Base-by-base conservation (phyloP, 2,329 filamentous ascomycete species). In the Claviceps cyperi region DNA sequence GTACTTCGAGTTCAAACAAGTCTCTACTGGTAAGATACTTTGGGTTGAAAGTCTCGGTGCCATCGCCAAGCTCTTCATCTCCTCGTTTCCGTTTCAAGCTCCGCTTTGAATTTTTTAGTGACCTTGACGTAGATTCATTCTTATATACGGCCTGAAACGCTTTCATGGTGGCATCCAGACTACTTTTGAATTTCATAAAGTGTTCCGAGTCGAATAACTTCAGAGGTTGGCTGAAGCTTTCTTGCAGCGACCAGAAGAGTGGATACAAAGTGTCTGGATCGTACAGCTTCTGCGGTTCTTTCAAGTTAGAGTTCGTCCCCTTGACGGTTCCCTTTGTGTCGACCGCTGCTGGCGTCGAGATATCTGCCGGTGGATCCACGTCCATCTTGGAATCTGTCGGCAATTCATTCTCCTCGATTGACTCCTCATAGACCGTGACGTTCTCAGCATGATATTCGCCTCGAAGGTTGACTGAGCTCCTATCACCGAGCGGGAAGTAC, bases 11-110 rank as follows among this genome's bases (percentile, higher is more conserved):
- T 59, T 94, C 88, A 65, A 99, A 99, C 1, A 99, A 73, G 63
- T 98, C 94, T 56, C 85, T 79, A 64, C 90, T 97, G n/a, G 92
- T 99, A 17, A 99, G 76, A 63, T 98, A 99, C 63, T 97, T 98
- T 1, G 94, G 91, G 60, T 98, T 98, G 69, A 95, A 97, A 22
- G 62, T 57, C 49, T 64, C 65, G 1, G 59, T 55, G 15, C 55
- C 54, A 50, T 79, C 76, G 7, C 78, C 77, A 48, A 79, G 74
- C 28, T 69, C 68, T 41, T 74, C 74, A 17, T 56, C 56, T 11
- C 76, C 73, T 43, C 77, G 73, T 64, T 90, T 94, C 51, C 87
- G 79, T 66, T 90, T 94, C 49, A 73, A 60, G 32, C 78, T 79
- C 55, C 76, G 77, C 54, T 80, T 81, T 45, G 72, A 70, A 48